Evolutionary conservation across 148 eudicot species (phyloP), one percentile per base, ranked within the genome.

Genomic region (Amaranthus palmeri): DNA sequence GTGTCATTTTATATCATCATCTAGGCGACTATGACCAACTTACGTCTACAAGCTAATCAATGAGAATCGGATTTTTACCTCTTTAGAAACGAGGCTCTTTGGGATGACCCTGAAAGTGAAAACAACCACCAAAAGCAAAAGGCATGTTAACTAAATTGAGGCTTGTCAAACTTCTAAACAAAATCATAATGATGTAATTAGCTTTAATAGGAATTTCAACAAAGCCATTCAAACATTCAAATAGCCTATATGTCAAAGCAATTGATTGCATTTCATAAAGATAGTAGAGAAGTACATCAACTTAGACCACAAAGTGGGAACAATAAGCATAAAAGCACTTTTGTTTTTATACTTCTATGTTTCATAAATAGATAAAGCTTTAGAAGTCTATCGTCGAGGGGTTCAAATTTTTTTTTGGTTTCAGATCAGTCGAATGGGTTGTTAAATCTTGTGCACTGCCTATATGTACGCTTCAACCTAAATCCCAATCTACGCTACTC

Each of bases 11-110:
- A 25, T 25, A 25, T 25, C 36, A 25, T 25, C 2, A 12, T 67
- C 53, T 49, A 44, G 49, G 14, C 2, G 65, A 72, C 55, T 54
- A 70, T 70, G 76, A 80, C 71, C 76, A 66, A 66, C 55, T 52
- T 47, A 74, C 13, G 70, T 79, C 64, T 78, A 54, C 72, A 72
- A 59, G 66, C 40, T 47, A 13, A 51, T 69, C 50, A 58, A 68
- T 68, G 53, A 69, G 73, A 81, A 68, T 79, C 71, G 45, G 71
- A 77, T 78, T 70, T 66, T 69, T 86, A 93, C 98, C 98, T 89
- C 98, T 74, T 84, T 84, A 45, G 92, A 85, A 89, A 87, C 88
- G 25, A 93, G 89, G 68, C 91, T 90, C 86, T 89, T 87, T 47
- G 98, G 98, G 76, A 93, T 93, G 47, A 93, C 86, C 79, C 98